Evolutionary conservation across 2,329 filamentous ascomycete species (phyloP).

Genomic region (Paecilomyces niveus): DNA sequence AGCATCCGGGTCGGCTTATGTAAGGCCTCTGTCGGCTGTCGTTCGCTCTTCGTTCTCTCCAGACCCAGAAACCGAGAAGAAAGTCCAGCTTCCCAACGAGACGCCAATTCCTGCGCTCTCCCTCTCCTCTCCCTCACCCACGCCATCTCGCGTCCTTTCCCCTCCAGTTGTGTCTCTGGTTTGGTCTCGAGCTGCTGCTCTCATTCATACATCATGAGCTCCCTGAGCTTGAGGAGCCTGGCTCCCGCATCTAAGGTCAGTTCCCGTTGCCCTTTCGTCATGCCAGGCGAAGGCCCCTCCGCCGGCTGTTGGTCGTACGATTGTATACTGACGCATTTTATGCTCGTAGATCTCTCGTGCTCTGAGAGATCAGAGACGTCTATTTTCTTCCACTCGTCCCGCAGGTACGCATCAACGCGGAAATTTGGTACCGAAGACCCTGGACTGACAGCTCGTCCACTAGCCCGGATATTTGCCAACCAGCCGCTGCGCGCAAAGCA

Average conservation of each 20-base stretch:
- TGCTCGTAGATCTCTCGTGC: constrained; percentile 55
- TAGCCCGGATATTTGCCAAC: constrained; percentile 80
- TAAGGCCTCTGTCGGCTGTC: constrained; percentile 20
- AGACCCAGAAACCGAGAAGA: constrained; percentile 10
- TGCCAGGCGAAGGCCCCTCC: constrained; percentile 6
- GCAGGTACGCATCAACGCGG: constrained; percentile 52
- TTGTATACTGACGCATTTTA: constrained; percentile 15
- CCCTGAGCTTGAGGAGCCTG: constrained; percentile 43
- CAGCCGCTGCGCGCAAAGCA: constrained; percentile 86
- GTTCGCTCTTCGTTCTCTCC: constrained; percentile 11
- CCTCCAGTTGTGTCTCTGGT: constrained; percentile 13
- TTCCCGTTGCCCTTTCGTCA: constrained; percentile 17
- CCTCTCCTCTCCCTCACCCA: constrained; percentile 13
- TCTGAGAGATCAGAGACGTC: constrained; percentile 59
- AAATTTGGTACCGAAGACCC: constrained; percentile 8
- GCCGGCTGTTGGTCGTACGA: constrained; percentile 7
- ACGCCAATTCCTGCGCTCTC: constrained; percentile 13
- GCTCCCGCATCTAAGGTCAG: constrained; percentile 42
- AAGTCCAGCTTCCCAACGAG: constrained; percentile 15
- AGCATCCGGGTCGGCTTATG: constrained; percentile 21
- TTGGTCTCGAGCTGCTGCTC: constrained; percentile 7
- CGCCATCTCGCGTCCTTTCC: constrained; percentile 11
- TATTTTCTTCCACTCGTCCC: constrained; percentile 81
- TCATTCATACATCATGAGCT: constrained; percentile 40
- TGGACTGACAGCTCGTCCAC: constrained; percentile 5